Base-by-base conservation (phyloP, 305 asterid species). In the Fraxinus latifolia region DNA sequence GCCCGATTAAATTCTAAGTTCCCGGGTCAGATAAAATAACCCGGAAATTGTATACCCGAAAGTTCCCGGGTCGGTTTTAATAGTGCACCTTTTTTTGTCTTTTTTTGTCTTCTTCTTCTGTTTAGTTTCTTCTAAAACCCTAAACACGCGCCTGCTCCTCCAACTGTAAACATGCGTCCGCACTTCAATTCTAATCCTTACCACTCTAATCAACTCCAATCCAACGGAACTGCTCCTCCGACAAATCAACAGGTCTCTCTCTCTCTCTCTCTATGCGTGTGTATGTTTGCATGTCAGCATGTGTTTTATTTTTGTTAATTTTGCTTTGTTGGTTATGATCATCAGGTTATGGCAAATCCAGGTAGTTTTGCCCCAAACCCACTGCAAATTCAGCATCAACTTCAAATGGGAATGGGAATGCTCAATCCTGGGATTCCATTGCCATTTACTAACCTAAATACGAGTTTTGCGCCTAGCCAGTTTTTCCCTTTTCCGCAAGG, bases 261-360 rank as follows among this genome's bases (percentile, higher is more conserved):
- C 12, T 32, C 25, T 82, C 32, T 39, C 2, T 37, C 3, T 53
- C 65, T 47, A 17, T 68, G 4, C 79, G 19, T 77, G 60, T 3
- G 34, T 68, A 17, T 17, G 67, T 55, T 55, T 55, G 25, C 67
- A 55, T 32, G 44, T 29, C 7, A 31, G 23, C 76, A 9, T 68
- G 33, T 21, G n/a, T 74, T 14, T 14, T 47, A 23, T 21, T 55
- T 2, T 47, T 73, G 44, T 42, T 34, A 37, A 15, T 0, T 14
- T 78, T 14, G 32, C 5, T 37, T 14, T 73, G 74, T 77, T 42
- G 84, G 74, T 83, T 33, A 77, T 80, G 79, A 83, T 84, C 50
- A 77, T 34, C 89, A 90, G 96, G 89, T 58, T 62, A 86, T 89
- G 89, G 87, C 84, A 53, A 89, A 84, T 72, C 93, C 82, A 55